Percentiles rank a stretch among this genome's conserved stretches.
Evolutionary conservation across 2,329 filamentous ascomycete genomes (phyloP).

Genomic region (Teratosphaeria pseudoeucalypti): DNA sequence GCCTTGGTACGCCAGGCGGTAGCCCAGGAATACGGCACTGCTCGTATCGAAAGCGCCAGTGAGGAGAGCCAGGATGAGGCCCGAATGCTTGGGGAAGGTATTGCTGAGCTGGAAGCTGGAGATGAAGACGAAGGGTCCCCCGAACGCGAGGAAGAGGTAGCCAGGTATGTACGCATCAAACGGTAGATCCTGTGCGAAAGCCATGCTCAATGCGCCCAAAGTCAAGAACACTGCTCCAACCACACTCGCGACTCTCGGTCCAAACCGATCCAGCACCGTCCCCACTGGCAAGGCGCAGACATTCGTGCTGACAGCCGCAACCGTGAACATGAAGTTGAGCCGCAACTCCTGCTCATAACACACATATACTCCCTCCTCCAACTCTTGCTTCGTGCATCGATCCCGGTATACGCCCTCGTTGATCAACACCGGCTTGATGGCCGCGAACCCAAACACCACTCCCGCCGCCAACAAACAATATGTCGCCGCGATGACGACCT

Average conservation of each 20-base stretch:
- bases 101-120: constrained; percentile 42
- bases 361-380: constrained; percentile 37
- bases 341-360: constrained; percentile 49
- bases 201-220: constrained; percentile 59
- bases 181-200: constrained; percentile 48
- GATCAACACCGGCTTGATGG: constrained; percentile 70
- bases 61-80: constrained; percentile 37
- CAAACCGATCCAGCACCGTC: constrained; percentile 71
- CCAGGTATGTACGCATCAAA: constrained; percentile 56
- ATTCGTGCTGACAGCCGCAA: constrained; percentile 79
- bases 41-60: constrained; percentile 40
- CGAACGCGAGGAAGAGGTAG: constrained; percentile 38
- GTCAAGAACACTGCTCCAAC: constrained; percentile 59
- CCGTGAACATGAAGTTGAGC: constrained; percentile 85
- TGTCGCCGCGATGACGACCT: constrained; percentile 56
- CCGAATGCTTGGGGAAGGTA: constrained; percentile 39
- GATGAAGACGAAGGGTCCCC: constrained; percentile 41
- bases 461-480: constrained; percentile 71
- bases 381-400: constrained; percentile 46
- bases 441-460: constrained; percentile 74
- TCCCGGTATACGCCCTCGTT: constrained; percentile 60
- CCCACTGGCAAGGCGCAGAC: constrained; percentile 76
- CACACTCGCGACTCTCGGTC: constrained; percentile 64
- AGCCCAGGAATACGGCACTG: constrained; percentile 37
- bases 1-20: constrained; percentile 37